Base-by-base conservation (phyloP, 768 basidiomycete species). In the Mycena belliarum region DNA sequence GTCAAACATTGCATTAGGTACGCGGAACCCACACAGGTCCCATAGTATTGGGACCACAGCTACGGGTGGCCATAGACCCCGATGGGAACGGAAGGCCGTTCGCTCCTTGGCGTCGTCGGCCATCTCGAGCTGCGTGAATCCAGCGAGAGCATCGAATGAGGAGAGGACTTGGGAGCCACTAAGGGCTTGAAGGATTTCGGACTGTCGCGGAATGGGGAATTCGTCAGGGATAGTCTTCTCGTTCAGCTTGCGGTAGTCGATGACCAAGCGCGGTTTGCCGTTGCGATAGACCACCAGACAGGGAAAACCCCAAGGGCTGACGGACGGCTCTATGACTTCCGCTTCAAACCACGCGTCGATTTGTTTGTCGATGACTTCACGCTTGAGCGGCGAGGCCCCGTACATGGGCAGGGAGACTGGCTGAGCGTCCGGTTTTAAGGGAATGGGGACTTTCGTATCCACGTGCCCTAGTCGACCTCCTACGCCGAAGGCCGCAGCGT, bases 241-340 rank as follows among this genome's bases (percentile, higher is more conserved):
- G 35, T 54, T 59, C 25, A 61, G 44, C 41, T 64, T 55, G 3
- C 46, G 37, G 41, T 72, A 73, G 52, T 78, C 74, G 1, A 78
- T 61, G 11, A 68, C 69, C 25, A 79, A 56, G 0, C 72, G 59
- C 0, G 75, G 69, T 55, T 78, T 78, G 0, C 66, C 65, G 32
- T 77, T 75, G 0, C 71, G 55, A 51, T 77, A 77, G 0, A 70
- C 71, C 2, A 77, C 73, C 5, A 72, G 46, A 4, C 63, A 65
- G 1, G 52, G 43, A n/a, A 53, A 53, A 9, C 52, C 52, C 52
- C 52, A 53, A 28, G 55, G 60, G 42, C 72, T 73, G 3, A 58
- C 33, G 0, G 69, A 72, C 0, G 64, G 65, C 51, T 75, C 72
- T 12, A 75, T 73, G 6, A 75, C 66, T 5, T 61, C 68, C 12